Evolutionary conservation across 768 basidiomycete species (phyloP), one percentile per base, ranked within the genome.

Genomic region (Boletus insuetus): DNA sequence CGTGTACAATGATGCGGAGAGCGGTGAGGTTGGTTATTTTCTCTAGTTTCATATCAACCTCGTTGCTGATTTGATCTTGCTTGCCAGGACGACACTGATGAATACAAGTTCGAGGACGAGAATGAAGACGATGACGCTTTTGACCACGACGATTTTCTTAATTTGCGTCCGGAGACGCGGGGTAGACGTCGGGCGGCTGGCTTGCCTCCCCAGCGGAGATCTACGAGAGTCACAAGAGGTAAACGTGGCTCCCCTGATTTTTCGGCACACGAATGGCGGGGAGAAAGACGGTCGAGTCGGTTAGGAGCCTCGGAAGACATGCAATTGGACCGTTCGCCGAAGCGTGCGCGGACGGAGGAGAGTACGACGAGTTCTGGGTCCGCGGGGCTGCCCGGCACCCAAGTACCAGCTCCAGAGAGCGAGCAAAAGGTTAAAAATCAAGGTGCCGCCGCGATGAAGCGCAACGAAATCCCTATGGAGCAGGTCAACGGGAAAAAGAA

Each of bases 261-360:
- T 58, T 78, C 79, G 13, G 79, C 72, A 74, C 64, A 75, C 22
- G 77, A 79, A 50, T 89, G 91, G 88, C 80, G 84, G 57, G 88
- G 87, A 22, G 89, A 91, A 73, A 80, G 81, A 49, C 84, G 90
- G 49, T 91, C 89, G 19, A 71, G 79, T 46, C 80, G 90, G 54
- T 73, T 89, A 17, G 88, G 84, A 31, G 82, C 79, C 8, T 66
- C 79, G 45, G 64, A 70, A 32, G 87, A 87, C 7, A 70, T 69
- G 37, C 77, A 77, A 17, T 60, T 79, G 31, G 85, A 88, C 42
- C 72, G 61, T 32, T 83, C 80, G 39, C 69, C 74, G 20, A 91
- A 91, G 67, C 86, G 90, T 49, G 85, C 89, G 9, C 84, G 87
- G 34, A 92, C 89, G 38, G 88, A 84, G 64, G 88, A 91, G 39